These are phyloP conservation scores for Tolypocladium endophyticum DNA, from an alignment of 2,329 filamentous ascomycete species.

Conservation along the genomic window DNA sequence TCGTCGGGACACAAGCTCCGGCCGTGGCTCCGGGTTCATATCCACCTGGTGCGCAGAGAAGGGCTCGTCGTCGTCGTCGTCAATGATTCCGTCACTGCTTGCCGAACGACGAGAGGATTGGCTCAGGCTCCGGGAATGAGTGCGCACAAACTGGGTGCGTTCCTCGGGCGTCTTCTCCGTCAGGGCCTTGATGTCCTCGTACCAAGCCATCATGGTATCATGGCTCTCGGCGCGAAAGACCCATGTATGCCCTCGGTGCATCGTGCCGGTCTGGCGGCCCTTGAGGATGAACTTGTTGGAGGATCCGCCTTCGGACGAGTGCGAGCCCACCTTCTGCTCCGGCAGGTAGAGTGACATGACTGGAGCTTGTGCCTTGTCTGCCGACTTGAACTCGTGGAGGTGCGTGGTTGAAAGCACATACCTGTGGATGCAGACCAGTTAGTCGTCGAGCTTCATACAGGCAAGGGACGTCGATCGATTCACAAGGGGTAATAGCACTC, in stretches of 20 bases:
- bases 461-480: not conserved
- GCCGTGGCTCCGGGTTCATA: slow-evolving; percentile 35
- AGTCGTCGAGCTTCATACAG: not conserved
- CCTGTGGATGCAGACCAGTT: slow-evolving; percentile 36
- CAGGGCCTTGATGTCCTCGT: slow-evolving; percentile 80
- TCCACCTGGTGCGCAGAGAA: slow-evolving; percentile 40
- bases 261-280: slow-evolving; percentile 81
- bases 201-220: slow-evolving; percentile 97
- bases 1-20: slow-evolving; percentile 48
- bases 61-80: slow-evolving; percentile 58
- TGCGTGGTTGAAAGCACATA: slow-evolving; percentile 95
- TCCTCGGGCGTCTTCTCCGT: slow-evolving; percentile 85
- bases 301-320: slow-evolving; percentile 69
- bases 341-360: slow-evolving; percentile 94
- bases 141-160: slow-evolving; percentile 75
- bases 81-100: slow-evolving; percentile 70
- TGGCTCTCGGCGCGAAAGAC: slow-evolving; percentile 63
- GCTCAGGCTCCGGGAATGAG: slow-evolving; percentile 69
- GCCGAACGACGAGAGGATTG: slow-evolving; percentile 50
- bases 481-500: slow-evolving; percentile 22
- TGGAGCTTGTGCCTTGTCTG: slow-evolving; percentile 80
- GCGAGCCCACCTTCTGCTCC: slow-evolving; percentile 90
- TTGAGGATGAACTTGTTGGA: slow-evolving; percentile 98
- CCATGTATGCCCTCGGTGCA: slow-evolving; percentile 76
- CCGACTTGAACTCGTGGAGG: slow-evolving; percentile 98